A percentile compares a stretch with the other conserved stretches of the same genome.
phyloP scores from a whole-genome alignment of 306 rosid genomes.

The Quercus bicolor region DNA sequence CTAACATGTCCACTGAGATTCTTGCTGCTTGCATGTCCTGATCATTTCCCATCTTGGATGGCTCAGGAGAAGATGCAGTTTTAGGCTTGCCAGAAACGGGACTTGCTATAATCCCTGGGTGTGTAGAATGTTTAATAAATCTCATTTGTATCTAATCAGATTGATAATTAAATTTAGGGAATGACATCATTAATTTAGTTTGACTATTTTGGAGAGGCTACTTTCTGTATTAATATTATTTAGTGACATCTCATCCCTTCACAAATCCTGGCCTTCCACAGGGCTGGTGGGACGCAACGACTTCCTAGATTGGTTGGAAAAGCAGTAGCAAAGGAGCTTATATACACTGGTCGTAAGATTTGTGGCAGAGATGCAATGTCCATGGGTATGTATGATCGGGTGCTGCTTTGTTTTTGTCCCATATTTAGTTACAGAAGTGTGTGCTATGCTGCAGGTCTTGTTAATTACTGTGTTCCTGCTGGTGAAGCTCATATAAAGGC shows the following conservation, averaged over 20 bases:
- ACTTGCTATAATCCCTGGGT: constrained; percentile 98
- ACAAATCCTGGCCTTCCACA: constrained; percentile 33
- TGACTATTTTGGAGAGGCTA: constrained; percentile 5
- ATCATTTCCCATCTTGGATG: constrained; percentile 23
- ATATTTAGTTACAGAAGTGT: constrained; percentile 19
- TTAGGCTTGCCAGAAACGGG: constrained; percentile 96
- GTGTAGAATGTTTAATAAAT: constrained; percentile 25
- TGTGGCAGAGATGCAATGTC: constrained; percentile 67
- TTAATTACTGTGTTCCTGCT: constrained; percentile 74
- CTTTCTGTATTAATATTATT: not conserved
- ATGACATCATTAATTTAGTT: not conserved
- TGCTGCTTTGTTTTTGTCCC: not conserved
- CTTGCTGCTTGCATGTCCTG: constrained; percentile 16
- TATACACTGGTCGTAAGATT: constrained; percentile 76
- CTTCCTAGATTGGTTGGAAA: constrained; percentile 87
- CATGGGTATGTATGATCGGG: constrained; percentile 45
- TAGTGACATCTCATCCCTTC: constrained; percentile 6
- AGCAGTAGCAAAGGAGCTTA: constrained; percentile 81
- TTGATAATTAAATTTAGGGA: not conserved
- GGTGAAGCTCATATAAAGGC: constrained; percentile 81
- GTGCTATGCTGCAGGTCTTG: constrained; percentile 56
- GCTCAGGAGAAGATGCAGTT: constrained; percentile 66
- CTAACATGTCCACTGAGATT: constrained; percentile 10
- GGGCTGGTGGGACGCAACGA: constrained; percentile 94
- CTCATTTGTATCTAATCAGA: not conserved